phyloP scores from a whole-genome alignment of 305 asterid species.

The Fraxinus latifolia region DNA sequence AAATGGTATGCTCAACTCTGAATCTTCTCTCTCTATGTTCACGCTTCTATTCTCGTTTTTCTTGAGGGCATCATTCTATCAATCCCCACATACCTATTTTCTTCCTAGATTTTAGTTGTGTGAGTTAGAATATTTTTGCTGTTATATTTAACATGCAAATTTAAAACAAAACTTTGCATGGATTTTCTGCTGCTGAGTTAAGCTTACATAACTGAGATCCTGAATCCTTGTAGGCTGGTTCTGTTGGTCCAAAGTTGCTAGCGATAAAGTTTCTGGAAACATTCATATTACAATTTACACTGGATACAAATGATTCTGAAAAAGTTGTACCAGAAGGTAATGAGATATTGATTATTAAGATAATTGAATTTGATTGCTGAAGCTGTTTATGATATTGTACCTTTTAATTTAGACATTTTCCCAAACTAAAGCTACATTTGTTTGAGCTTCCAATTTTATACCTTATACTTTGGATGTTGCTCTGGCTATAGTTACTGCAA shows the following conservation, averaged over 20 bases:
- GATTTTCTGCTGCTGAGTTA: constrained; percentile 10
- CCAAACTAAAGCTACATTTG: not conserved
- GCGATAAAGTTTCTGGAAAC: constrained; percentile 77
- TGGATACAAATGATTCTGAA: constrained; percentile 60
- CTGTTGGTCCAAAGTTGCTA: constrained; percentile 73
- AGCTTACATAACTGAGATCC: constrained; percentile 25
- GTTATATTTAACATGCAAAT: not conserved
- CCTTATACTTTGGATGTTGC: constrained; percentile 18
- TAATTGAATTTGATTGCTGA: not conserved
- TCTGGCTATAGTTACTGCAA: constrained; percentile 44
- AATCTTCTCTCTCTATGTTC: constrained; percentile 13
- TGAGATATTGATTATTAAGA: constrained; percentile 15
- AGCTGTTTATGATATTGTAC: constrained; percentile 16
- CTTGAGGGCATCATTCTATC: not conserved
- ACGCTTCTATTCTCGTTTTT: not conserved
- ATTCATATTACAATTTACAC: constrained; percentile 60
- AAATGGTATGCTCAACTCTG: not conserved
- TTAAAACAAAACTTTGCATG: not conserved
- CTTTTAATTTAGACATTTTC: constrained; percentile 19
- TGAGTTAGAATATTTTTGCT: not conserved
- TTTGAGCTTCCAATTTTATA: constrained; percentile 10
- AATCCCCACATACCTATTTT: not conserved
- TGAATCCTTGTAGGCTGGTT: constrained; percentile 53
- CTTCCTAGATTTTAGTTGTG: not conserved
- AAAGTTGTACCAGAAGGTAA: constrained; percentile 62